Conservation (phyloP, 129 eudicot genomes). For the Flaveria sonorensis region DNA sequence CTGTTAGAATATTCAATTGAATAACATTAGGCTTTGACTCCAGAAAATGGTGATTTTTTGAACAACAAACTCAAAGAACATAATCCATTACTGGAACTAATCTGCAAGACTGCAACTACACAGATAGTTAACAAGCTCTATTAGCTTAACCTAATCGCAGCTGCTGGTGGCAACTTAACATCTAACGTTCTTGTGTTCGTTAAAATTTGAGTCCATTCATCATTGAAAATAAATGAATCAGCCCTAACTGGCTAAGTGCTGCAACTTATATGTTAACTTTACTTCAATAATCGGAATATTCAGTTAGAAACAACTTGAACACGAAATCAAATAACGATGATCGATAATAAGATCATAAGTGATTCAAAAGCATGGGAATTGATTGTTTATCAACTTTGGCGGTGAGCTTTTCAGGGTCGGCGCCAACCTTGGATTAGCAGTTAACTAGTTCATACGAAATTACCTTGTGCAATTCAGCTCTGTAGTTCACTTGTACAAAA, state of each 20-base stretch:
- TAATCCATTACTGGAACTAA: too few relatives aligned
- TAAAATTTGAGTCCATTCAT: constrained; percentile 9
- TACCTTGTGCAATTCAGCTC: too few relatives aligned
- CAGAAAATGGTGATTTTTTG: not conserved
- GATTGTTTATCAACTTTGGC: constrained; percentile 80
- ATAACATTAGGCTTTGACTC: not conserved
- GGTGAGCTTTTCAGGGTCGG: constrained; percentile 76
- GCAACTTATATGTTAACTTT: not conserved
- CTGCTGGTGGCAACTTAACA: not conserved
- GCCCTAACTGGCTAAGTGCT: constrained; percentile 9
- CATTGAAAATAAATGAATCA: not conserved
- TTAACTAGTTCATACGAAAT: too few relatives aligned
- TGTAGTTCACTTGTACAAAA: too few relatives aligned
- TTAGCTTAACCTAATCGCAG: constrained; percentile 30
- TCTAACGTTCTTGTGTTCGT: not conserved
- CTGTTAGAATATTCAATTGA: too few relatives aligned
- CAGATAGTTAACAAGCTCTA: constrained; percentile 17
- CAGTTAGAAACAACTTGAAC: constrained; percentile 10
- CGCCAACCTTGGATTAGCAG: constrained; percentile 61
- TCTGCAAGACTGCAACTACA: constrained; percentile 29
- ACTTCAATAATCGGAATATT: constrained; percentile 10
- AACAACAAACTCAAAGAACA: constrained; percentile 24
- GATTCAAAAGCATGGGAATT: constrained; percentile 26
- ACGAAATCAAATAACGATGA: constrained; percentile 12
- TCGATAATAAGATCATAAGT: not conserved